A percentile compares a stretch with the other conserved stretches of the same genome.
These are phyloP conservation scores for Blakeslea trispora DNA, from an alignment of 371 early-diverging fungal species.

Conservation along the genomic window DNA sequence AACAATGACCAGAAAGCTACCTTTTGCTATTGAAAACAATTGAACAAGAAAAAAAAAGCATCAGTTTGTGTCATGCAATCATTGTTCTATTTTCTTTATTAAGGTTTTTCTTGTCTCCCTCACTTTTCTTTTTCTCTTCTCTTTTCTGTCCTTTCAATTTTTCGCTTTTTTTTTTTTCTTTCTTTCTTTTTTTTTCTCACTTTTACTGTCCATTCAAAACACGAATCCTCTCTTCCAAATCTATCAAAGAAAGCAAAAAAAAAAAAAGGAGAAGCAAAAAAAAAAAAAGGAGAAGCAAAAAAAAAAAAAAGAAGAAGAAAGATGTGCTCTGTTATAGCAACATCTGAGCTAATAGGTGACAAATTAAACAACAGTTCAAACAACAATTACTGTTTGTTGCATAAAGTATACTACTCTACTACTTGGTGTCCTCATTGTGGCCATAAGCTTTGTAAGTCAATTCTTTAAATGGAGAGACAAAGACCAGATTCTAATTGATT, in stretches of 20 bases:
- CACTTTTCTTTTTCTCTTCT: not conserved
- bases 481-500: too few relatives aligned
- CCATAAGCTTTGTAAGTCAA: conserved; percentile 15
- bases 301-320: not conserved
- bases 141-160: not conserved
- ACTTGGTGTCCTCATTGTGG: conserved; percentile 27
- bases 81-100: not conserved
- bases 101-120: not conserved
- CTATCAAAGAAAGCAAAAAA: too few relatives aligned
- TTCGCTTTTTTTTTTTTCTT: not conserved
- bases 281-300: too few relatives aligned
- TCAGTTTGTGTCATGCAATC: not conserved
- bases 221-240: too few relatives aligned
- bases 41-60: not conserved
- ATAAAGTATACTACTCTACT: conserved; percentile 23
- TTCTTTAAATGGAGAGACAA: too few relatives aligned
- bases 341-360: not conserved
- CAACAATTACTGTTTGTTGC: conserved; percentile 18
- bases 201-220: too few relatives aligned
- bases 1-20: too few relatives aligned
- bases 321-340: not conserved
- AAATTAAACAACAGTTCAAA: not conserved
- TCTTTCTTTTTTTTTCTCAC: not conserved
- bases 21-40: too few relatives aligned
- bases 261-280: too few relatives aligned